A percentile compares a stretch with the other conserved stretches of the same genome.
phyloP scores from a whole-genome alignment of 371 early-diverging fungal genomes.

The Phascolomyces articulosus region DNA sequence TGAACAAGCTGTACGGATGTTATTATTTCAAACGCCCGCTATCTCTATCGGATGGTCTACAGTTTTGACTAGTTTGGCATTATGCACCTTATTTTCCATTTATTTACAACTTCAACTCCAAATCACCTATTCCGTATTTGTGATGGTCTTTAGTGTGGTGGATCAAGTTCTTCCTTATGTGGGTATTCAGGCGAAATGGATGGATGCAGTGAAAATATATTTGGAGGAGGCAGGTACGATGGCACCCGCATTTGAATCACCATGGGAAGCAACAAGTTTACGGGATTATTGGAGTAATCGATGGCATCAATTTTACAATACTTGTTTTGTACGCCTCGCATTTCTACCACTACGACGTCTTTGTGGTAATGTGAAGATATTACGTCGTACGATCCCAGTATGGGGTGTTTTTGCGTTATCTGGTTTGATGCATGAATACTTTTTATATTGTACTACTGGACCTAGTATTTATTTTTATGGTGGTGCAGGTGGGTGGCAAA shows the following conservation, averaged over 20 bases:
- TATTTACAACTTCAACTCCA: slow-evolving; percentile 42
- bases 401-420: slow-evolving; percentile 41
- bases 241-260: slow-evolving; percentile 37
- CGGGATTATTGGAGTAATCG: slow-evolving; percentile 46
- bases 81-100: slow-evolving; percentile 33
- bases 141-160: slow-evolving; percentile 15
- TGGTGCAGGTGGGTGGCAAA: slow-evolving; percentile 31
- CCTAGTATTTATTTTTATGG: slow-evolving; percentile 22
- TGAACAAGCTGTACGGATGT: slow-evolving; percentile 10
- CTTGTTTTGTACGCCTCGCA: slow-evolving; percentile 39
- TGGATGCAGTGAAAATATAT: slow-evolving; percentile 27
- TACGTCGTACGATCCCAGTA: slow-evolving; percentile 29
- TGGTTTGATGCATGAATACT: slow-evolving; percentile 48
- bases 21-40: neutral
- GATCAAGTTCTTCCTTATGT: slow-evolving; percentile 26
- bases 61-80: slow-evolving; percentile 18
- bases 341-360: slow-evolving; percentile 33
- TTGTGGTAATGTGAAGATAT: slow-evolving; percentile 13
- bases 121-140: slow-evolving; percentile 28
- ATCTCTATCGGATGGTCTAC: neutral
- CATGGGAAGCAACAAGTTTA: slow-evolving; percentile 36
- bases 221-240: slow-evolving; percentile 32
- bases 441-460: slow-evolving; percentile 34
- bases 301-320: slow-evolving; percentile 47
- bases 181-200: slow-evolving; percentile 12